A percentile compares a stretch with the other conserved stretches of the same genome.
These are phyloP conservation scores for Sphagnurus paluster DNA, from an alignment of 1,284 basidiomycete genomes.

Conservation along the genomic window DNA sequence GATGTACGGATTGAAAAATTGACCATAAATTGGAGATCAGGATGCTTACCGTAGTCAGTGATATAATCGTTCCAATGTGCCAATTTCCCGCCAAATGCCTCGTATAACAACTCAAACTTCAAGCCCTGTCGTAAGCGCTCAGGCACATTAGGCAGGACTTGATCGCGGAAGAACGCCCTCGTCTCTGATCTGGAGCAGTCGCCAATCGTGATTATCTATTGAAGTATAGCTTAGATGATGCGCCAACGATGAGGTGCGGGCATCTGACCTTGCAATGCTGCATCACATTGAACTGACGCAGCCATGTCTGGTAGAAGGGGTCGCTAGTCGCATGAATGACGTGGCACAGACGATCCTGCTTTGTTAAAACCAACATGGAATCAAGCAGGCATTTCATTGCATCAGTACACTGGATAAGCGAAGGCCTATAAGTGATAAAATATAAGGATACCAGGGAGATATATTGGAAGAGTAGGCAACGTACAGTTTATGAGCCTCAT, in stretches of 20 bases:
- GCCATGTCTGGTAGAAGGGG: conserved; percentile 82
- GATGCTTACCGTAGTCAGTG: conserved; percentile 64
- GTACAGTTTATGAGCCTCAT: conserved; percentile 81
- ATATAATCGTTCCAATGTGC: conserved; percentile 80
- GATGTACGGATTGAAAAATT: not conserved
- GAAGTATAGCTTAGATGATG: conserved; percentile 3
- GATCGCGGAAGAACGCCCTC: conserved; percentile 61
- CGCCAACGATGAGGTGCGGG: not conserved
- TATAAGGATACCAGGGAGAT: conserved; percentile 11
- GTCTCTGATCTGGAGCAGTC: conserved; percentile 76
- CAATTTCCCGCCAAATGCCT: conserved; percentile 80
- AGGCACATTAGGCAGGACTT: conserved; percentile 61
- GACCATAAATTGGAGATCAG: too few relatives aligned
- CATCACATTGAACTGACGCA: conserved; percentile 72
- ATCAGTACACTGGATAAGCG: conserved; percentile 71
- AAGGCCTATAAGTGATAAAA: conserved; percentile 44
- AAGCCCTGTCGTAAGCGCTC: conserved; percentile 51
- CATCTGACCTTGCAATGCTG: conserved; percentile 71
- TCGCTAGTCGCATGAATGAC: conserved; percentile 84
- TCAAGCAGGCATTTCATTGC: conserved; percentile 83
- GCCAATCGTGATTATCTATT: conserved; percentile 72
- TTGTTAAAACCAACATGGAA: conserved; percentile 81
- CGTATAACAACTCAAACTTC: conserved; percentile 71
- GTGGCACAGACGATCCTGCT: conserved; percentile 81
- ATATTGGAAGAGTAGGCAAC: conserved; percentile 22